Evolutionary conservation across 805 yeast genomes (phyloP), one percentile per base, ranked within the genome.

Genomic region (Ogataea trehaloabstinens): DNA sequence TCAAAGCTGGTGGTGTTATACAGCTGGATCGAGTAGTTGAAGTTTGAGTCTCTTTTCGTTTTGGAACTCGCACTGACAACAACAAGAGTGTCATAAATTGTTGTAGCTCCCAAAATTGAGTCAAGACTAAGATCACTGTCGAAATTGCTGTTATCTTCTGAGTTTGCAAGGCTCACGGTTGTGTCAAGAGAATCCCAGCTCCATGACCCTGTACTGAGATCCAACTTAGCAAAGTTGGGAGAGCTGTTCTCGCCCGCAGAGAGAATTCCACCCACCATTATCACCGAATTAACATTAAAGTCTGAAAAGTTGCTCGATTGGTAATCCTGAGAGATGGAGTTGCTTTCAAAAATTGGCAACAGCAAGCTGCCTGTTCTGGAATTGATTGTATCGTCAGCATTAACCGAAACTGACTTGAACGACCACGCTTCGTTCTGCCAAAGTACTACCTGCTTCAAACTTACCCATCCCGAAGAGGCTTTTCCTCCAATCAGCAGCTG

Each of bases 351-450:
- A 1, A 79, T 58, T 0, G 91, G 87, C 21, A 84, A 59, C 4
- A 71, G 66, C 42, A 81, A 56, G 0, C 88, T 65, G 29, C 61
- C 57, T 3, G 66, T 68, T 34, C 93, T 64, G 6, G 87, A 70
- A 44, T 76, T 77, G 2, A 83, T 65, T 8, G 62, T 43, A 25
- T 61, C 60, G 37, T 54, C 56, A 1, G 51, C 55, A 1, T 65
- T 51, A 45, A 58, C 49, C 28, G 60, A 48, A 1, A 66, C 62
- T 0, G 67, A 48, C 41, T 64, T 62, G 55, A 78, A 84, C 3
- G 85, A 72, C 95, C 95, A 86, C 6, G 85, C 63, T 34, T 68
- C 66, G 44, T 76, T 78, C 49, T 79, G 80, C 85, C 89, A 84
- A 2, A 82, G 59, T 0, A 93, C 91, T 15, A 83, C 62, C 58